A percentile compares a stretch with the other conserved stretches of the same genome.
phyloP scores from a whole-genome alignment of 148 eudicot species.

The Pouteria glomerata region DNA sequence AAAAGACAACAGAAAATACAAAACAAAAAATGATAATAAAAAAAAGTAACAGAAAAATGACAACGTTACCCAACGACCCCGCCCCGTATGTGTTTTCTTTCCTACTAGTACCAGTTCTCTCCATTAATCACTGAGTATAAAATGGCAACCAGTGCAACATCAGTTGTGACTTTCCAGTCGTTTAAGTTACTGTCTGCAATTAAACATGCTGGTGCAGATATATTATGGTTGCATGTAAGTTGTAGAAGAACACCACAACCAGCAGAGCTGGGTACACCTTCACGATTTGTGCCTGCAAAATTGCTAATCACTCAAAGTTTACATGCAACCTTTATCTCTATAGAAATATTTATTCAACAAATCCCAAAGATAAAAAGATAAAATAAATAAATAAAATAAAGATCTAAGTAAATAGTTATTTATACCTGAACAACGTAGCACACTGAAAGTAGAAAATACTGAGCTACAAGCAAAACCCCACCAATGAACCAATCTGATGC shows the following conservation, averaged over 20 bases:
- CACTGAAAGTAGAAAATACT: background rate
- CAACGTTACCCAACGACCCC: no score
- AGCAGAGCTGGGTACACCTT: constrained; percentile 14
- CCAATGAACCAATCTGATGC: constrained; percentile 1
- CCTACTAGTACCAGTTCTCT: no score
- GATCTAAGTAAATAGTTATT: background rate
- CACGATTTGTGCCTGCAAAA: background rate
- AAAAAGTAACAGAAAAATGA: no score
- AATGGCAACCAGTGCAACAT: background rate
- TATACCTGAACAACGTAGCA: constrained; percentile 20
- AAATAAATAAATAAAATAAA: background rate
- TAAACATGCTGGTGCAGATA: background rate
- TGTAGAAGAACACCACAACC: constrained; percentile 8
- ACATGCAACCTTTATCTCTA: no score
- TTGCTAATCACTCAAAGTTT: background rate
- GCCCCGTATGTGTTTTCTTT: no score
- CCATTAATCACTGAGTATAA: constrained; percentile 10
- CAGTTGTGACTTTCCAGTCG: constrained; percentile 11
- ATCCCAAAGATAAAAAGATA: no score
- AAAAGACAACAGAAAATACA: no score
- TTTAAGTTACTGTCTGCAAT: background rate
- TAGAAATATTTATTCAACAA: no score
- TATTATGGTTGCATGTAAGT: background rate
- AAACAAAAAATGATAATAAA: no score
- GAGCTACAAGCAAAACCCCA: constrained; percentile 1